A percentile compares a stretch with the other conserved stretches of the same genome.
phyloP scores from a whole-genome alignment of 2,329 filamentous ascomycete species.

The Polytolypa hystricis region DNA sequence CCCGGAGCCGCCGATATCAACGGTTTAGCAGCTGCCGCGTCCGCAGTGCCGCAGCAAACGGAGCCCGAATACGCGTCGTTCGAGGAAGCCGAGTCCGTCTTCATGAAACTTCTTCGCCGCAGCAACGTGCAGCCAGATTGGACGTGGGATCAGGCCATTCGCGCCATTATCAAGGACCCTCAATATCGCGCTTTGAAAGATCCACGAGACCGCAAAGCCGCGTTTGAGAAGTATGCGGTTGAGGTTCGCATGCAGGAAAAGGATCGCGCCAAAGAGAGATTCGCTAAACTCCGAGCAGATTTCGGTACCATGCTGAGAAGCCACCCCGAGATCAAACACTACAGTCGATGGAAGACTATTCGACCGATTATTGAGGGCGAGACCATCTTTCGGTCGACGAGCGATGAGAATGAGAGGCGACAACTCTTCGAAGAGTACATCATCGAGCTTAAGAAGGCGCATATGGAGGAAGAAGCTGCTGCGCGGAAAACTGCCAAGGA shows the following conservation, averaged over 20 bases:
- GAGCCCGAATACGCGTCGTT: slow-evolving; percentile 68
- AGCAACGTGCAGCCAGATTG: slow-evolving; percentile 82
- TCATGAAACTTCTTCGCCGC: slow-evolving; percentile 77
- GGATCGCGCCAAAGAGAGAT: slow-evolving; percentile 83
- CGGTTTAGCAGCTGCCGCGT: slow-evolving; percentile 26
- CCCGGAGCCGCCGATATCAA: slow-evolving; percentile 34
- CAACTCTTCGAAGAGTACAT: slow-evolving; percentile 93
- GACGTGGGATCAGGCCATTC: slow-evolving; percentile 84
- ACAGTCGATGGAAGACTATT: slow-evolving; percentile 94
- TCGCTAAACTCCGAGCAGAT: slow-evolving; percentile 82
- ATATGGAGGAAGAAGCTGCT: slow-evolving; percentile 63
- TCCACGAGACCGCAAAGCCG: slow-evolving; percentile 76
- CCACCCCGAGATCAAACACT: slow-evolving; percentile 93
- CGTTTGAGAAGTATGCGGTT: slow-evolving; percentile 90
- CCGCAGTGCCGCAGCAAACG: slow-evolving; percentile 32
- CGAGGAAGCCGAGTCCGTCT: slow-evolving; percentile 87
- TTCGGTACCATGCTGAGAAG: slow-evolving; percentile 94
- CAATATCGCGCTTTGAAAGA: slow-evolving; percentile 91
- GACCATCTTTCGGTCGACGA: slow-evolving; percentile 86
- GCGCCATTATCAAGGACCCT: slow-evolving; percentile 74
- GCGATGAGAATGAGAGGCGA: slow-evolving; percentile 74
- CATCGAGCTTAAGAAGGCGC: slow-evolving; percentile 65
- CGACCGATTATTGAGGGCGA: slow-evolving; percentile 89
- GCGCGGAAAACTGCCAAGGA: slow-evolving; percentile 73
- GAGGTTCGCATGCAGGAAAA: slow-evolving; percentile 88